phyloP scores from a whole-genome alignment of 495 filamentous ascomycete genomes.

The Corynascus novoguineensis region DNA sequence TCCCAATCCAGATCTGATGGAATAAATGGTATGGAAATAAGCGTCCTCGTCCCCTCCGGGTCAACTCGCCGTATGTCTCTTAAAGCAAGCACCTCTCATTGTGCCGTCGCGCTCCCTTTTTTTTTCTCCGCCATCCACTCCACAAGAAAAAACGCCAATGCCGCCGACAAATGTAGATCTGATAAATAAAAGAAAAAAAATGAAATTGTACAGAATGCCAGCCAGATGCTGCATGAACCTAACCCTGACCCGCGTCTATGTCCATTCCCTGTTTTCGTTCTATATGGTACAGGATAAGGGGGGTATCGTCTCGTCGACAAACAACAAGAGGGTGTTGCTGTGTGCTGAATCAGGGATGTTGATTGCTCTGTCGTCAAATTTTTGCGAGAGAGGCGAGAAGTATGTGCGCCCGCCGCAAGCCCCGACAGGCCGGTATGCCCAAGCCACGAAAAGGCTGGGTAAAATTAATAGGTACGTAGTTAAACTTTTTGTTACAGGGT shows the following conservation, averaged over 20 bases:
- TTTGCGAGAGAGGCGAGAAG: no score
- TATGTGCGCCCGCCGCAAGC: neutral
- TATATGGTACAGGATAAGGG: conserved; percentile 1
- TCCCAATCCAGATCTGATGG: neutral
- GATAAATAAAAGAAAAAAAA: neutral
- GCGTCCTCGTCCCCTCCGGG: neutral
- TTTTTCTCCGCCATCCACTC: neutral
- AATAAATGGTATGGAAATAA: neutral
- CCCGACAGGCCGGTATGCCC: neutral
- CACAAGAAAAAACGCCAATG: neutral
- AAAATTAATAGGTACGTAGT: neutral
- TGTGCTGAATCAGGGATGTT: neutral
- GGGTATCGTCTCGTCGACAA: no score
- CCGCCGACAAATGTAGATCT: neutral
- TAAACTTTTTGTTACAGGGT: conserved; percentile 4
- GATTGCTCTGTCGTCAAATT: no score
- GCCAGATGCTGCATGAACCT: neutral
- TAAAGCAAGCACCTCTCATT: no score
- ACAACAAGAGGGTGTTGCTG: no score
- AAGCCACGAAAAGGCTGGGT: neutral
- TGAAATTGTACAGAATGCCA: neutral
- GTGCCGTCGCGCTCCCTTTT: neutral
- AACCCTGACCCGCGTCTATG: conserved; percentile 9
- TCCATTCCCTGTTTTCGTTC: neutral
- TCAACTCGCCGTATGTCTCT: no score